Percentiles rank a stretch among this genome's conserved stretches.
Evolutionary conservation across 805 yeast species (phyloP).

Genomic region (Saccharomyces paradoxus): DNA sequence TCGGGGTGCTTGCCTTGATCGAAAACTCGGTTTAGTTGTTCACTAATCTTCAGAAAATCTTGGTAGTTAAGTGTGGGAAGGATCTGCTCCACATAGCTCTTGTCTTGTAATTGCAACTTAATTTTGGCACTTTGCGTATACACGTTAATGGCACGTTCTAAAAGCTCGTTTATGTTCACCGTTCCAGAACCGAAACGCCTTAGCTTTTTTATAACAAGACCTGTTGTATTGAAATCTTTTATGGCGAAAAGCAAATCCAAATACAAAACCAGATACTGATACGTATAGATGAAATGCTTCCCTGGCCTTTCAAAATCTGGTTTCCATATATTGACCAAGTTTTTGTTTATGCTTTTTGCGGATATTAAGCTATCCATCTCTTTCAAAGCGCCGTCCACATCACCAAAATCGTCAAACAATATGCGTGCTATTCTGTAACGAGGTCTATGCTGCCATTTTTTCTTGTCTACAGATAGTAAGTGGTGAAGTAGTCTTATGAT

Average conservation of each 20-base stretch:
- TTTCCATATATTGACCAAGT: conserved; percentile 82
- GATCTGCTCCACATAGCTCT: conserved; percentile 20
- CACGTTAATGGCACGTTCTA: conserved; percentile 19
- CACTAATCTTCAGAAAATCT: conserved; percentile 18
- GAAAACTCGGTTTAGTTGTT: conserved; percentile 14
- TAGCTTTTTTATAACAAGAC: conserved; percentile 60
- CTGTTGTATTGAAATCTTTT: conserved; percentile 51
- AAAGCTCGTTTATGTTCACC: conserved; percentile 35
- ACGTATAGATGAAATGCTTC: conserved; percentile 74
- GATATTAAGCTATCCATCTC: conserved; percentile 60
- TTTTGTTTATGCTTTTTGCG: conserved; percentile 58
- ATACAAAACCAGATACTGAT: conserved; percentile 58
- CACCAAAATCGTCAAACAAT: conserved; percentile 44
- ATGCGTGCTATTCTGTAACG: conserved; percentile 62
- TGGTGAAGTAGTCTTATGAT: conserved; percentile 41
- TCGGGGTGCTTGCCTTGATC: conserved; percentile 10
- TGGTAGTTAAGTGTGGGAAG: conserved; percentile 23
- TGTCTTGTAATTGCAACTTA: conserved; percentile 19
- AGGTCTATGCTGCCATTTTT: conserved; percentile 89
- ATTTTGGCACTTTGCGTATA: conserved; percentile 17
- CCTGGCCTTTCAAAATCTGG: conserved; percentile 91
- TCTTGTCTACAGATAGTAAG: conserved; percentile 56
- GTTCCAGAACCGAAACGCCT: conserved; percentile 72
- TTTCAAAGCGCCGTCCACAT: conserved; percentile 46
- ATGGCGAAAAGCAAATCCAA: conserved; percentile 46